Base-by-base conservation (phyloP, 257 asterid genomes). In the Osmanthus fragrans region DNA sequence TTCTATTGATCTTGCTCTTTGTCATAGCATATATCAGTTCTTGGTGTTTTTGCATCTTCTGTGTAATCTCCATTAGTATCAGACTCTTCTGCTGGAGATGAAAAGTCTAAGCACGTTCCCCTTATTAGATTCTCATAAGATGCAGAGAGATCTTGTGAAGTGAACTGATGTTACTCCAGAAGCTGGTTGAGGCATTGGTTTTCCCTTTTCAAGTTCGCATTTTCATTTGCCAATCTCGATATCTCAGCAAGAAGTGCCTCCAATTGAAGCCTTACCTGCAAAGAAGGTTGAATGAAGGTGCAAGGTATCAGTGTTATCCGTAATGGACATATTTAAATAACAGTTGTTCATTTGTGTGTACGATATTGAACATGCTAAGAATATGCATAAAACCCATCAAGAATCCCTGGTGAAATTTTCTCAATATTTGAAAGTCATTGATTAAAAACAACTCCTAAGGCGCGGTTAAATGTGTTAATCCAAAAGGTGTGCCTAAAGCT, bases 211-310 rank as follows among this genome's bases (percentile, higher is more conserved):
- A 95, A 78, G 85, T 87, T 93, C n/a, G 97, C 94, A 71, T 95
- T 95, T 73, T 95, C 99, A 78, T 83, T 89, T 16, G 97, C 99
- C 73, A 95, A 68, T 34, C 98, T 90, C 5, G 98, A 95, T 36
- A 93, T 95, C 67, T 95, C 99, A 16, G 98, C 93, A 10, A 95
- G 89, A 70, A 95, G 97, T 33, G 94, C 90, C 84, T 95, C 99
- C 84, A 95, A 25, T 79, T 95, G 99, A 75, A 95, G 97, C 91
- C 99, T 91, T 84, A 93, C 92, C 94, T 91, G 77, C 27, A 76
- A 80, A 73, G 18, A 5, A 7, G 30, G 23, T 1, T 7, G 29
- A 21, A 56, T 21, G 6, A 49, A 49, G 60, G 6, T 47, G n/a
- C n/a, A n/a, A n/a, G n/a, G n/a, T n/a, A n/a, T n/a, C n/a, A n/a